Percentiles rank a stretch among this genome's conserved stretches.
Evolutionary conservation across 352 stramenopile genomes (phyloP).

Genomic region (Pythium volutum): DNA sequence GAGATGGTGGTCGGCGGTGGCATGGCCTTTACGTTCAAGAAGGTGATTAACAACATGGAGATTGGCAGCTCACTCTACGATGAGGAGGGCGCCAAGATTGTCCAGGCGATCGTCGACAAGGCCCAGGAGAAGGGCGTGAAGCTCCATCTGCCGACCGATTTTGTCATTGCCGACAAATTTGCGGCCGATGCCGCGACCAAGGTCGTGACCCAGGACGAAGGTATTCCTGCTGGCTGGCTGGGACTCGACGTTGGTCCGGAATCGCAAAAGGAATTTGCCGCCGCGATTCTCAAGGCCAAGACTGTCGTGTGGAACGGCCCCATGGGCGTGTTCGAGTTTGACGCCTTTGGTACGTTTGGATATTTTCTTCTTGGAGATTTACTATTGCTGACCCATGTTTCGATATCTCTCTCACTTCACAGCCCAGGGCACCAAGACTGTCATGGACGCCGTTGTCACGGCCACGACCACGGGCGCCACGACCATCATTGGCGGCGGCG

Average conservation of each 20-base stretch:
- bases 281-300: constrained; percentile 83
- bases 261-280: constrained; percentile 79
- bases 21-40: constrained; percentile 99
- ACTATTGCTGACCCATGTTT: neutral
- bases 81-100: constrained; percentile 82
- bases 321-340: constrained; percentile 99
- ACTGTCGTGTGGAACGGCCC: constrained; percentile 99
- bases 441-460: constrained; percentile 96
- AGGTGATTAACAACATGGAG: constrained; percentile 95
- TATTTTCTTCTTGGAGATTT: neutral
- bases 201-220: constrained; percentile 86
- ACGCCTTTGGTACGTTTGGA: constrained; percentile 89
- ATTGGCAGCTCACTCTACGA: constrained; percentile 95
- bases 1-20: constrained; percentile 98
- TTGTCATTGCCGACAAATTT: constrained; percentile 98
- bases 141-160: constrained; percentile 96
- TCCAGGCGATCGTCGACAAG: constrained; percentile 94
- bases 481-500: constrained; percentile 98
- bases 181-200: constrained; percentile 91
- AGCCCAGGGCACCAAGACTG: constrained; percentile 90
- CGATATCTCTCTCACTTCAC: neutral
- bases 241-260: constrained; percentile 98
- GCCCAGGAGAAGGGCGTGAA: constrained; percentile 97
- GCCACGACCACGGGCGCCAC: constrained; percentile 92
- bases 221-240: constrained; percentile 97